Base-by-base conservation (phyloP, 352 stramenopile genomes). In the Globisporangium radiosum region DNA sequence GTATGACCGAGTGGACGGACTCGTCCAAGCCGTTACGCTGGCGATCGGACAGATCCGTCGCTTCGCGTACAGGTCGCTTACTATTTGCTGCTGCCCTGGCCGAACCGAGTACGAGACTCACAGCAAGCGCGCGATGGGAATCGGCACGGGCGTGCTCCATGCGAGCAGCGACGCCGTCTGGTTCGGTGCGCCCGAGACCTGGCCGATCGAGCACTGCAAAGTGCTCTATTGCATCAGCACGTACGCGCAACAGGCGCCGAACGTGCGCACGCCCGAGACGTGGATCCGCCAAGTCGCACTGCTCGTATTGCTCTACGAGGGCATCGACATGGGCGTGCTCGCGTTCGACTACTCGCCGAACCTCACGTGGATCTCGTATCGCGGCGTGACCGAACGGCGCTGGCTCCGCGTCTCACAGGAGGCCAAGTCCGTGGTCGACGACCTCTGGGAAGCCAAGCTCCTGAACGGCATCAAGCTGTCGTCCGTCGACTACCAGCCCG, bases 271-370 rank as follows among this genome's bases (percentile, higher is more conserved):
- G 25, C 85, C 81, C 40, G 94, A 98, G 67, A 71, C 89, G 43
- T 99, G 96, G 96, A 87, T 99, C 54, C 86, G 95, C 19, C 97
- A 98, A 69, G 79, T 96, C 47, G 88, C 96, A 54, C 70, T 99
- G 40, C 82, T 97, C 44, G 93, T 99, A 56, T 69, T 99, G 11
- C 71, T 98, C 17, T 98, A 99, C 63, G 96, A 99, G 72, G 96
- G 94, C 11, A 97, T 99, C 40, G 92, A 98, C 38, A 57, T 85
- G 9, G 85, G 92, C n/a, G 76, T 96, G 25, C 73, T 99, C 39
- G 78, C 96, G 38, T 99, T 98, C 57, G 96, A 98, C 76, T 99
- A 99, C 65, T 93, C 94, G 50, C 95, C 95, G 19, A 93, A 90
- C 50, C 92, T 92, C 15, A 82, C 84, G 47, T 86, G 97, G 66